Percentiles rank a stretch among this genome's conserved stretches.
Conservation (phyloP, 83 land plant species). For the Larix sibirica region DNA sequence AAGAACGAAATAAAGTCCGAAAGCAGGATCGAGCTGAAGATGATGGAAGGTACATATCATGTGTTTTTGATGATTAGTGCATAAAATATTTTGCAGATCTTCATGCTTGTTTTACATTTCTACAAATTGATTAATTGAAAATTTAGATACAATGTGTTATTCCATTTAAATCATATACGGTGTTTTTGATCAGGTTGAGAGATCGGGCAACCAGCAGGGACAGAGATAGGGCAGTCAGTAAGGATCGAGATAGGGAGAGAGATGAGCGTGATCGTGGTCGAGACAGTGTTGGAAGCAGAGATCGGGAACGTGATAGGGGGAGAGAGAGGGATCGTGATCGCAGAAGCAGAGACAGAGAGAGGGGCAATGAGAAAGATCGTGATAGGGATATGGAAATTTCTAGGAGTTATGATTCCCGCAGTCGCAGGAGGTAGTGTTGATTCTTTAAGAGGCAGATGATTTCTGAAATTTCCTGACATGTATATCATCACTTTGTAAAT, state of each 20-base stretch:
- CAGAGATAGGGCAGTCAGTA: constrained; percentile 42
- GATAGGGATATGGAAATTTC: constrained; percentile 39
- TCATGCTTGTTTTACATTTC: background rate
- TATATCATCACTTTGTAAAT: too few relatives aligned
- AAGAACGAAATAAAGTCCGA: constrained; percentile 57
- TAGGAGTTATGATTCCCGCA: constrained; percentile 48
- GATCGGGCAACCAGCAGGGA: constrained; percentile 59
- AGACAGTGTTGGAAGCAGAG: constrained; percentile 35
- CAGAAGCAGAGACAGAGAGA: constrained; percentile 60
- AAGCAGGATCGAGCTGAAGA: constrained; percentile 45
- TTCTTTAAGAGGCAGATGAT: background rate
- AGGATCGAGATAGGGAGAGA: constrained; percentile 44
- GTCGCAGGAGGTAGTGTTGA: constrained; percentile 24
- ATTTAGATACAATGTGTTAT: background rate
- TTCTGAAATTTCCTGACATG: too few relatives aligned
- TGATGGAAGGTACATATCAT: constrained; percentile 37
- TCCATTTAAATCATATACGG: too few relatives aligned
- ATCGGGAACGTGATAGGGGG: constrained; percentile 21
- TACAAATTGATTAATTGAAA: background rate
- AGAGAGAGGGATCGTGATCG: constrained; percentile 62
- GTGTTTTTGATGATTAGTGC: background rate
- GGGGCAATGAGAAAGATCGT: constrained; percentile 20
- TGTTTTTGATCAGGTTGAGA: constrained; percentile 19
- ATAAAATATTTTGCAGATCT: background rate
- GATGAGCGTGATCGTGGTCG: constrained; percentile 40